Conservation (phyloP, 2,329 filamentous ascomycete genomes). For the Fusarium sp. region DNA sequence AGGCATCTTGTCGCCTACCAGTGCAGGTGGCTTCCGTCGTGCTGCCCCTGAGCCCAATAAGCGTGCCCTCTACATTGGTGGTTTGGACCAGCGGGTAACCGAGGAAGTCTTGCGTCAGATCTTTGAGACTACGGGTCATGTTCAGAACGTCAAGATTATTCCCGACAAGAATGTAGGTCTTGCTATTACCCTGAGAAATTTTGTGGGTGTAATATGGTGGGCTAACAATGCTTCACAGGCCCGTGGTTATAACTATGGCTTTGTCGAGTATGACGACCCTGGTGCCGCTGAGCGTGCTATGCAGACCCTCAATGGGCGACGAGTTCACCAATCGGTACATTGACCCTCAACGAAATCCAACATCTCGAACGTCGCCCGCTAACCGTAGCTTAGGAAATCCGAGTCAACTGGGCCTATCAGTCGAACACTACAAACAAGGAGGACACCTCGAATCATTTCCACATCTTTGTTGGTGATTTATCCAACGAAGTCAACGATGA, state of each 20-base stretch:
- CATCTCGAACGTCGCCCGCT: conserved; percentile 3
- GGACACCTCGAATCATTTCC: conserved; percentile 97
- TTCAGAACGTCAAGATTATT: conserved; percentile 99
- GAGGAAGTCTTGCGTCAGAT: conserved; percentile 97
- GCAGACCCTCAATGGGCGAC: conserved; percentile 93
- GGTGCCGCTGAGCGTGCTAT: conserved; percentile 96
- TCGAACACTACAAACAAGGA: conserved; percentile 94
- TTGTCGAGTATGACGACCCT: conserved; percentile 98
- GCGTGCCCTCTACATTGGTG: conserved; percentile 93
- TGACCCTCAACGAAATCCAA: not conserved
- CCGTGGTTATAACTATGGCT: conserved; percentile 98
- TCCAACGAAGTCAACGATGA: conserved; percentile 99
- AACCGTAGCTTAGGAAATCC: conserved; percentile 77
- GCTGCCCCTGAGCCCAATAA: conserved; percentile 98
- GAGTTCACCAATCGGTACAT: conserved; percentile 89
- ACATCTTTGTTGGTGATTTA: conserved; percentile 97
- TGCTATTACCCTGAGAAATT: not conserved
- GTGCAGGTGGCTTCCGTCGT: conserved; percentile 82
- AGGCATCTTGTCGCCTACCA: conserved; percentile 83
- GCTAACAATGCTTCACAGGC: conserved; percentile 60
- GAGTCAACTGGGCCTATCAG: conserved; percentile 99
- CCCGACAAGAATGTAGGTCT: conserved; percentile 96
- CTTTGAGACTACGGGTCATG: conserved; percentile 98
- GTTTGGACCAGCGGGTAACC: conserved; percentile 91
- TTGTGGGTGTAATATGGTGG: conserved; percentile 7